These are phyloP conservation scores for Colletotrichum salicis DNA, from an alignment of 2,329 filamentous ascomycete species.

Conservation along the genomic window DNA sequence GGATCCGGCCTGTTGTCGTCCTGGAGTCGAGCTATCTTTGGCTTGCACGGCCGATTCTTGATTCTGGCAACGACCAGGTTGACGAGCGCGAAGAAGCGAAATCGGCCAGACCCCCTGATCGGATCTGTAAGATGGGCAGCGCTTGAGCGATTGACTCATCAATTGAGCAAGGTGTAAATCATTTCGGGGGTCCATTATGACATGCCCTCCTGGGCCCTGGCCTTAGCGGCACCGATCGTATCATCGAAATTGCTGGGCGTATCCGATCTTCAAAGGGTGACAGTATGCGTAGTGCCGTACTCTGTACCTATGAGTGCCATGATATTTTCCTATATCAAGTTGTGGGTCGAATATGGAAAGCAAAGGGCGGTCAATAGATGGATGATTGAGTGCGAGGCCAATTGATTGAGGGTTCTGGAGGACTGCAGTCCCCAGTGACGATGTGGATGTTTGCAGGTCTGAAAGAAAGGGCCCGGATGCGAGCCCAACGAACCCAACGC, in stretches of 20 bases:
- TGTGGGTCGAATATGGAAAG: slow-evolving; percentile 10
- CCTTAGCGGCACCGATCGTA: background rate
- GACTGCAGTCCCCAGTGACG: slow-evolving; percentile 2
- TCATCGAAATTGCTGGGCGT: background rate
- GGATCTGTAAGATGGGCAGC: slow-evolving; percentile 19
- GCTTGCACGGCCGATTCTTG: background rate
- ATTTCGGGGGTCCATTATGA: slow-evolving; percentile 18
- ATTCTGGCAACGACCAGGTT: background rate
- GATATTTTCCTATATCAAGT: background rate
- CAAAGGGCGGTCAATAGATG: slow-evolving; percentile 34
- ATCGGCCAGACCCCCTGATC: slow-evolving; percentile 20
- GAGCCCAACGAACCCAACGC: slow-evolving; percentile 33
- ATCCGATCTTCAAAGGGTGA: slow-evolving; percentile 14
- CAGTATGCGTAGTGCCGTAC: no score
- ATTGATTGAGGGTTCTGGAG: slow-evolving; percentile 6
- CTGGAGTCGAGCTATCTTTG: background rate
- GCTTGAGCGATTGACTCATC: slow-evolving; percentile 19
- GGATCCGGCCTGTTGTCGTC: background rate
- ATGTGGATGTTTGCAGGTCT: slow-evolving; percentile 27
- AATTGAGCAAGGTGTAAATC: slow-evolving; percentile 2
- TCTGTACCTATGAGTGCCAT: background rate
- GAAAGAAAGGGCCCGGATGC: slow-evolving; percentile 6
- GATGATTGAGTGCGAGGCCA: background rate
- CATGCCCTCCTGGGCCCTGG: slow-evolving; percentile 11
- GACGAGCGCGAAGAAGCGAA: background rate